Evolutionary conservation across 768 basidiomycete species (phyloP).

Genomic region (Hygrocybe coccinea): DNA sequence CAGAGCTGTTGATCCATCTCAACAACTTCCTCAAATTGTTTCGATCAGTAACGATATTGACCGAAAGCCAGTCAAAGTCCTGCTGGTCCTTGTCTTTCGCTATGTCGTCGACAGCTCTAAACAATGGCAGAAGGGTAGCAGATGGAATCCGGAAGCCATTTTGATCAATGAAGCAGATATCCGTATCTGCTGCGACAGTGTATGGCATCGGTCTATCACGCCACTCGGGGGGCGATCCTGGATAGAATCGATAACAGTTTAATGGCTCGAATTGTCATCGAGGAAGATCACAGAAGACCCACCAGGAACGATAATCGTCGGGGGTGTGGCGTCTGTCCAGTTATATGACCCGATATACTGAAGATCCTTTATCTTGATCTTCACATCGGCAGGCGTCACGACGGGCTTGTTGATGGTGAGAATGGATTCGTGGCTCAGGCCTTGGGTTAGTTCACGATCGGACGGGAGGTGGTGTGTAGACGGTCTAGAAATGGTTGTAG

Average conservation of each 20-base stretch:
- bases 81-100: constrained; percentile 27
- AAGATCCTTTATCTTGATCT: constrained; percentile 34
- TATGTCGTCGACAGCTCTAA: constrained; percentile 51
- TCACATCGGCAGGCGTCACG: constrained; percentile 18
- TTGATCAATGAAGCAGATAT: constrained; percentile 51
- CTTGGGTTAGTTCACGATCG: constrained; percentile 36
- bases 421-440: constrained; percentile 25
- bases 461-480: constrained; percentile 19
- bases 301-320: constrained; percentile 51
- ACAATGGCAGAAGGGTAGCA: constrained; percentile 46
- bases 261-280: neutral
- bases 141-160: constrained; percentile 44
- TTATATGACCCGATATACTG: constrained; percentile 48
- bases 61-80: constrained; percentile 39
- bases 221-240: constrained; percentile 63
- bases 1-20: constrained; percentile 44
- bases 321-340: constrained; percentile 39
- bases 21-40: constrained; percentile 62
- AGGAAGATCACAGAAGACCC: neutral
- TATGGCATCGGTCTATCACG: constrained; percentile 44
- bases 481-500: no score
- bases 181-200: constrained; percentile 51
- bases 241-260: neutral
- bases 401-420: constrained; percentile 27
- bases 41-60: constrained; percentile 57